Evolutionary conservation across 345 rosid species (phyloP).

Genomic region (Physaria fendleri): DNA sequence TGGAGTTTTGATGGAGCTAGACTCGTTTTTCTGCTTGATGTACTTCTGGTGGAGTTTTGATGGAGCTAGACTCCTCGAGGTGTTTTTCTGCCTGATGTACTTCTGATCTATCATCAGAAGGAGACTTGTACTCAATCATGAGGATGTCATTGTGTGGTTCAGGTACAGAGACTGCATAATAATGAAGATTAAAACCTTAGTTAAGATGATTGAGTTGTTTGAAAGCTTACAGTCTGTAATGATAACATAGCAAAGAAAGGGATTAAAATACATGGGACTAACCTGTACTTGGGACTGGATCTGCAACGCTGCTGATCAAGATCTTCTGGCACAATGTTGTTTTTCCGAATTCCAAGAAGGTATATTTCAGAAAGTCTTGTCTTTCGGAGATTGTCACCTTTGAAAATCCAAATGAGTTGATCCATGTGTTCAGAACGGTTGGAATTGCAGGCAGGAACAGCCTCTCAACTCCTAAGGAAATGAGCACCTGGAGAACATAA

Average conservation of each 20-base stretch:
- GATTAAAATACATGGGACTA: neutral
- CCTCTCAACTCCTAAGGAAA: slow-evolving; percentile 59
- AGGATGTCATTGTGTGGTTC: slow-evolving; percentile 15
- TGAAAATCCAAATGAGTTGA: slow-evolving; percentile 66
- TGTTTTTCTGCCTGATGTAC: slow-evolving; percentile 31
- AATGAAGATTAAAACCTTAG: neutral
- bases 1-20: too few species aligned
- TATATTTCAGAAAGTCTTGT: slow-evolving; percentile 38
- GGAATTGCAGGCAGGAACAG: slow-evolving; percentile 78
- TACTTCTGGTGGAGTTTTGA: slow-evolving; percentile 26
- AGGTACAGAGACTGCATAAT: slow-evolving; percentile 32
- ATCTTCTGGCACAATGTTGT: slow-evolving; percentile 64
- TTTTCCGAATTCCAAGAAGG: slow-evolving; percentile 67
- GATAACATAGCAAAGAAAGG: neutral
- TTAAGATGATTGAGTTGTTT: slow-evolving; percentile 13
- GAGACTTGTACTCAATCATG: slow-evolving; percentile 21
- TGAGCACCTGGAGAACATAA: slow-evolving; percentile 40
- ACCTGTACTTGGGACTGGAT: slow-evolving; percentile 31
- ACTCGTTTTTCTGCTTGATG: too few species aligned
- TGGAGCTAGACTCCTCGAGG: slow-evolving; percentile 26
- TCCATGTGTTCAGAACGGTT: slow-evolving; percentile 57
- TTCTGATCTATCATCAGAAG: slow-evolving; percentile 38
- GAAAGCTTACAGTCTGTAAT: neutral
- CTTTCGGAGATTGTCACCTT: slow-evolving; percentile 48
- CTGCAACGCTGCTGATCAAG: slow-evolving; percentile 22